Base-by-base conservation (phyloP, 805 yeast species). In the Metschnikowia reukaufii region DNA sequence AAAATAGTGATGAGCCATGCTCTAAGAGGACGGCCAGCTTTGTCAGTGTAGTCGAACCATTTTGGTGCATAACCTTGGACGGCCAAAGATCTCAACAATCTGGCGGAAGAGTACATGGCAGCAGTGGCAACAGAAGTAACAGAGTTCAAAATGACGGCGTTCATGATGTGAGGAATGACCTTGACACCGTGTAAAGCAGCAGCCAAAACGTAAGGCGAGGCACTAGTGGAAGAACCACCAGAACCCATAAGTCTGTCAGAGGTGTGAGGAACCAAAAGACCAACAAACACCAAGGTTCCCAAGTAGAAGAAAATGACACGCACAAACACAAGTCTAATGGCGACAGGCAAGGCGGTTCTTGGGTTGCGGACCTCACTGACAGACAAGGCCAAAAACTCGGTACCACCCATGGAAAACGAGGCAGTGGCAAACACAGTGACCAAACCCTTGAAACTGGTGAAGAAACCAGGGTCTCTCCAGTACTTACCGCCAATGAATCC, bases 401-500 rank as follows among this genome's bases (percentile, higher is more conserved):
- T 61, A 37, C 68, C 72, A 16, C 76, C 76, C 45, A 69, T 60
- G 25, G 73, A 63, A 49, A 71, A 71, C 6, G 73, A 69, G 12
- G 71, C 72, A 9, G 72, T 70, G 39, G 69, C 71, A 38, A 71
- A 68, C 12, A 63, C 70, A 20, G 67, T 52, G 51, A 70, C 65
- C 32, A 70, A 59, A 30, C 76, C 76, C 61, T 71, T 71, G 57
- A 71, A 70, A 44, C 59, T 55, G 43, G 68, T 67, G 51, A 61
- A 58, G 45, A 60, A 66, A 39, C 73, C 74, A 7, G 74, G 73
- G 50, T 70, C 59, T 46, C 62, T 62, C 76, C 76, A 71, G 57
- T 63, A 70, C 49, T 51, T 58, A n/a, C 74, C 75, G 37, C 76
- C 76, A 48, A 71, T 66, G 43, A 65, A 71, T 4, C 68, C 67